These are phyloP conservation scores for Sphaerobolus stellatus DNA, from an alignment of 1,284 basidiomycete species.

Conservation along the genomic window DNA sequence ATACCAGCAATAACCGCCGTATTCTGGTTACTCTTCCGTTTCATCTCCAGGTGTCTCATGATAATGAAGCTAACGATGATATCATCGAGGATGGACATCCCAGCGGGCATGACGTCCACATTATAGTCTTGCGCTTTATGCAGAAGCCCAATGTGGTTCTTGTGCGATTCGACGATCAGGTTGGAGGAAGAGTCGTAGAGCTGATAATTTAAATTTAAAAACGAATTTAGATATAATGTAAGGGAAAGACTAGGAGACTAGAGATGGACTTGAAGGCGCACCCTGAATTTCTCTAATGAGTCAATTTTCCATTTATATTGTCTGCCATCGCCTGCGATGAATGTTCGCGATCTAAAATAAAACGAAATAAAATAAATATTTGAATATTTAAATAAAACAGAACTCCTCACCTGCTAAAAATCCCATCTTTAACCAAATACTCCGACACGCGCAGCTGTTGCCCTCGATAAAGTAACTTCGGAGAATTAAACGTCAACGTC, in stretches of 20 bases:
- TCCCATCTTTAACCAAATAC: not conserved
- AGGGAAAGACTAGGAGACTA: no score
- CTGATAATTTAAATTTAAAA: not conserved
- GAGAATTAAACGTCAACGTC: not conserved
- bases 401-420: not conserved
- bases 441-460: not conserved
- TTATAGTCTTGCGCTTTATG: not conserved
- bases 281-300: not conserved
- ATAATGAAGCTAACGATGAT: not conserved
- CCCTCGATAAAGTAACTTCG: not conserved
- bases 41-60: not conserved
- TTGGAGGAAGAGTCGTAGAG: not conserved
- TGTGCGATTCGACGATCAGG: not conserved
- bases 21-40: no score
- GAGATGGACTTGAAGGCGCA: not conserved
- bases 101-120: not conserved
- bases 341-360: not conserved
- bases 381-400: not conserved
- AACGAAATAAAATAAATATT: not conserved
- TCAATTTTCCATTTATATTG: not conserved
- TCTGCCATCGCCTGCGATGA: not conserved
- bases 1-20: no score
- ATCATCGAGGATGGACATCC: not conserved
- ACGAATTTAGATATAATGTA: not conserved
- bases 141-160: not conserved